These are phyloP conservation scores for Penicillium sp. DNA, from an alignment of 2,329 filamentous ascomycete species.

Conservation along the genomic window DNA sequence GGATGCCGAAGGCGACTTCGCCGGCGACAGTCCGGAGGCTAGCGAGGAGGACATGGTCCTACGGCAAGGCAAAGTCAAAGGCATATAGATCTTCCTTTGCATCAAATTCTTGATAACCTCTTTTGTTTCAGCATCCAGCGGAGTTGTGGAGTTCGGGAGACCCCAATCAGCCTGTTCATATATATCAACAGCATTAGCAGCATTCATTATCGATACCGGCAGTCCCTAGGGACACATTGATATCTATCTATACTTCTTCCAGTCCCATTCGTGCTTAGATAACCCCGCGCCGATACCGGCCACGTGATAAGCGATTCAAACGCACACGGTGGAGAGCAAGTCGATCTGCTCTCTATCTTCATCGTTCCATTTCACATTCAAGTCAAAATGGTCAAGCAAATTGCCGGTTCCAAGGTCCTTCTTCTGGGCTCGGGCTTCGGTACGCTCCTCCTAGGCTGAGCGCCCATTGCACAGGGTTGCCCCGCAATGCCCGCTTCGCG, in stretches of 20 bases:
- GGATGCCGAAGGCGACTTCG: constrained; percentile 51
- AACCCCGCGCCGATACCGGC: constrained; percentile 25
- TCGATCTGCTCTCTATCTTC: constrained; percentile 10
- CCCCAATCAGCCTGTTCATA: constrained; percentile 8
- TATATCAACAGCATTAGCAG: constrained; percentile 18
- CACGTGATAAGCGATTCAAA: constrained; percentile 27
- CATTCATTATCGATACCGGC: too few relatives aligned
- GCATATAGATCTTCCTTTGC: constrained; percentile 20
- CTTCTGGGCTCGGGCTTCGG: constrained; percentile 38
- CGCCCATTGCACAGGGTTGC: constrained; percentile 7
- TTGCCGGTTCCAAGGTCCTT: constrained; percentile 38
- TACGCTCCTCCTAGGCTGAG: constrained; percentile 15
- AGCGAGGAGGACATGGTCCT: constrained; percentile 23
- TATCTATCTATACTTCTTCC: background rate
- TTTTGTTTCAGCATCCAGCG: constrained; percentile 19
- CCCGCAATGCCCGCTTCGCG: constrained; percentile 15
- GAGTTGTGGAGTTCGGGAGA: constrained; percentile 16
- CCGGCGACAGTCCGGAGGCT: constrained; percentile 45
- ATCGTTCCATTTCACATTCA: constrained; percentile 12
- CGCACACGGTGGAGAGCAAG: constrained; percentile 14
- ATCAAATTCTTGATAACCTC: constrained; percentile 5
- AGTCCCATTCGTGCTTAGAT: constrained; percentile 8
- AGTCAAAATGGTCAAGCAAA: constrained; percentile 33
- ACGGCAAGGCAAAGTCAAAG: constrained; percentile 27
- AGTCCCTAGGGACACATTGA: too few relatives aligned